Base-by-base conservation (phyloP, 306 rosid species). In the Carpinus viminea region DNA sequence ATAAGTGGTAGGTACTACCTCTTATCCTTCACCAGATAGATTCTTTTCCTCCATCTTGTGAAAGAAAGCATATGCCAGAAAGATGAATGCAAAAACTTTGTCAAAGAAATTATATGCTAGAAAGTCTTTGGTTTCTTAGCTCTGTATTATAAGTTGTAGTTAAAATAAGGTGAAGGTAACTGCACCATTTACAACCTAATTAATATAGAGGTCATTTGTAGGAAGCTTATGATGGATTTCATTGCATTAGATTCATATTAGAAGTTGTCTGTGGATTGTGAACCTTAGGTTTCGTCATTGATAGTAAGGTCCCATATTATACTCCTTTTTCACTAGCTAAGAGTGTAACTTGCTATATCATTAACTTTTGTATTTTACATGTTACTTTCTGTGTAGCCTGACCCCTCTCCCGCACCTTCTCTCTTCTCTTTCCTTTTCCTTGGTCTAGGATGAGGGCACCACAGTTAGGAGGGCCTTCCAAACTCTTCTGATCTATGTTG, bases 381-480 rank as follows among this genome's bases (percentile, higher is more conserved):
- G 70, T 65, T 15, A 34, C 48, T 36, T 4, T 36, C 12, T 31
- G 21, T 6, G 48, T 4, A 36, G 48, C 12, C 70, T 65, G 46
- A 65, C 5, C 21, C 41, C 13, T 48, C 52, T 12, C 2, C 21
- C 46, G 2, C 20, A 5, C 10, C 65, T 50, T n/a, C 50, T 48
- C 55, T 76, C 61, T 78, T 68, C 20, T 53, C 57, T 65, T 61
- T 31, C 51, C 48, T 56, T 75, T 75, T 80, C 69, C 18, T 61
- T 74, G 74, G 80, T 86, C 73, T 83, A 95, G 99, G 91, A 91
- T 70, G 91, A 91, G 51, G 93, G 80, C 76, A 89, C 90, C 62
- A 90, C 71, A 86, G 97, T 91, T 18, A 89, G 78, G 85, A 85
- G 36, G 74, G 96, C 97, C 60, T 93, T 91, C 74, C 96, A 93